These are phyloP conservation scores for Rubia occidens DNA, from an alignment of 305 asterid species.

Conservation along the genomic window DNA sequence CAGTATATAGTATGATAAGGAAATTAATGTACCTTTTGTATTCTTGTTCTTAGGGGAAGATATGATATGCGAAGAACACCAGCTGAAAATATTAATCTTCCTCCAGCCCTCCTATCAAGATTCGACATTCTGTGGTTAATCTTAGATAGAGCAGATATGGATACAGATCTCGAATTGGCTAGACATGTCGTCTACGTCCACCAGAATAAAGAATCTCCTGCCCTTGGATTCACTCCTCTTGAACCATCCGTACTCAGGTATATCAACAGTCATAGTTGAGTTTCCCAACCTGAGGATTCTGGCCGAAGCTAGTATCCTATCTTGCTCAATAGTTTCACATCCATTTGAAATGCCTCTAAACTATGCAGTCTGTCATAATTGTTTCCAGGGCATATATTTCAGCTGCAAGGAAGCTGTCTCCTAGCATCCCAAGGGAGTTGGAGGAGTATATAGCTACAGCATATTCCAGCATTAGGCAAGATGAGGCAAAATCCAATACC, in stretches of 20 bases:
- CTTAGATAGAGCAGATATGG: constrained; percentile 97
- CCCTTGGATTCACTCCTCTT: constrained; percentile 88
- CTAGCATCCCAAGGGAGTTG: constrained; percentile 73
- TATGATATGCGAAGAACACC: constrained; percentile 90
- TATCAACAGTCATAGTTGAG: constrained; percentile 11
- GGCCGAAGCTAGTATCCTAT: background rate
- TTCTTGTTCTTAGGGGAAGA: constrained; percentile 58
- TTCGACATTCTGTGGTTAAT: constrained; percentile 95
- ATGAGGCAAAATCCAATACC: constrained; percentile 83
- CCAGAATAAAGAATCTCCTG: constrained; percentile 91
- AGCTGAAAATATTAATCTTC: constrained; percentile 95
- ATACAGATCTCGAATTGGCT: constrained; percentile 92
- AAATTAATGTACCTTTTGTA: background rate
- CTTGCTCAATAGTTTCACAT: background rate
- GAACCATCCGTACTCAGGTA: constrained; percentile 93
- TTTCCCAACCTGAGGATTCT: background rate
- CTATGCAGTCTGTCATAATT: constrained; percentile 7
- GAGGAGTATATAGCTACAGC: constrained; percentile 89
- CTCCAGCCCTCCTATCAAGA: constrained; percentile 96
- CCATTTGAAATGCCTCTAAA: background rate
- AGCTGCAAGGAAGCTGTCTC: constrained; percentile 77
- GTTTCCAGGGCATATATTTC: constrained; percentile 81
- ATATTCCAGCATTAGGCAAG: constrained; percentile 90
- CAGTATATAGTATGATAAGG: background rate
- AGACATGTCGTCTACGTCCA: constrained; percentile 95